A percentile compares a stretch with the other conserved stretches of the same genome.
Conservation (phyloP, 2,329 filamentous ascomycete species). For the Fusarium tanahbumbuense region DNA sequence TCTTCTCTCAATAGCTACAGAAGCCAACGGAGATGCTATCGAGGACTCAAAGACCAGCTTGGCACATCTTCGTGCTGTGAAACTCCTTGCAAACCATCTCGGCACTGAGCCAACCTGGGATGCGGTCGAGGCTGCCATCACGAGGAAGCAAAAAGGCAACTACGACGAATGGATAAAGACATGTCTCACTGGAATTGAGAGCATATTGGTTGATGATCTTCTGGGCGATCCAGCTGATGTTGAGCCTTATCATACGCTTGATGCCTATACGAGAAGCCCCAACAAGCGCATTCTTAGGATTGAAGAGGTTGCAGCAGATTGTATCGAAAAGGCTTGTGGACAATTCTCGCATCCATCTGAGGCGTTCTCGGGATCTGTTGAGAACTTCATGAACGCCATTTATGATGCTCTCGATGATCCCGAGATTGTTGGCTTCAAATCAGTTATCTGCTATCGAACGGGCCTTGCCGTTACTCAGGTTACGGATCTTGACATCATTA, state of each 20-base stretch:
- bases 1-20: slow-evolving; percentile 73
- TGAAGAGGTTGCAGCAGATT: slow-evolving; percentile 74
- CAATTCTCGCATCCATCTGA: slow-evolving; percentile 46
- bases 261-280: slow-evolving; percentile 70
- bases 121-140: slow-evolving; percentile 59
- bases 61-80: slow-evolving; percentile 75
- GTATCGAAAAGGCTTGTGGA: slow-evolving; percentile 63
- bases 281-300: slow-evolving; percentile 83
- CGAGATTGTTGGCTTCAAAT: slow-evolving; percentile 83
- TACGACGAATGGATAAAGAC: slow-evolving; percentile 68
- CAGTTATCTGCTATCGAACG: slow-evolving; percentile 83
- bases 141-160: slow-evolving; percentile 55
- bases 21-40: slow-evolving; percentile 77
- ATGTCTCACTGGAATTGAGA: slow-evolving; percentile 79
- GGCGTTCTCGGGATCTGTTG: slow-evolving; percentile 51
- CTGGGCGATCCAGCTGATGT: slow-evolving; percentile 67
- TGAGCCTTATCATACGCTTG: slow-evolving; percentile 72
- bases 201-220: slow-evolving; percentile 82
- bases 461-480: slow-evolving; percentile 70
- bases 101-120: slow-evolving; percentile 73
- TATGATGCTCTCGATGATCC: slow-evolving; percentile 68
- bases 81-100: slow-evolving; percentile 74
- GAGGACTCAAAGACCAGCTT: slow-evolving; percentile 71
- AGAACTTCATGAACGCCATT: slow-evolving; percentile 59
- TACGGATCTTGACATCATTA: slow-evolving; percentile 57